Evolutionary conservation across 139 green algal genomes (phyloP).

Genomic region (Chlorokybus atmophyticus): DNA sequence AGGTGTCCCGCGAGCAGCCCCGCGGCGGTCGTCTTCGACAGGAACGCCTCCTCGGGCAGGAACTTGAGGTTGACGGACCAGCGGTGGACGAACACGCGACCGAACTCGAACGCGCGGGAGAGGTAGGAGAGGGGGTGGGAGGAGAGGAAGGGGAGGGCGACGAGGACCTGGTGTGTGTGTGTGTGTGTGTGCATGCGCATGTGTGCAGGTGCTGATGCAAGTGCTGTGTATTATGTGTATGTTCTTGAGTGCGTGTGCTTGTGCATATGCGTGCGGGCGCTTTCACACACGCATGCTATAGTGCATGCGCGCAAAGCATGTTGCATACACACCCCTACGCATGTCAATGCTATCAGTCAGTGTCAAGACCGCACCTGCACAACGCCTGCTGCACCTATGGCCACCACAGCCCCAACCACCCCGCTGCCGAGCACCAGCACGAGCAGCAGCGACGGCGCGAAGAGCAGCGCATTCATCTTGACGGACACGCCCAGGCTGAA

Average conservation of each 20-base stretch:
- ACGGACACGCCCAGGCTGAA: constrained; percentile 53
- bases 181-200: too few species aligned
- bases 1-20: constrained; percentile 46
- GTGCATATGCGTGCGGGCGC: too few species aligned
- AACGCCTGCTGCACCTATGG: neutral
- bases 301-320: too few species aligned
- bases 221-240: too few species aligned
- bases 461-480: constrained; percentile 80
- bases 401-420: neutral
- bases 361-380: neutral
- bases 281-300: too few species aligned
- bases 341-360: too few species aligned
- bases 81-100: constrained; percentile 51
- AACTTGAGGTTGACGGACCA: constrained; percentile 81
- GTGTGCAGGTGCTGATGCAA: too few species aligned
- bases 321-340: too few species aligned
- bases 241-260: too few species aligned
- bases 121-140: too few species aligned
- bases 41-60: constrained; percentile 50
- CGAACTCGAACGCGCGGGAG: constrained; percentile 56
- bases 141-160: constrained; percentile 61
- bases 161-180: constrained; percentile 35
- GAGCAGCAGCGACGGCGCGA: constrained; percentile 51
- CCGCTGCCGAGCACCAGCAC: constrained; percentile 33
- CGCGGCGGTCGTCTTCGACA: constrained; percentile 37